Conservation (phyloP, 139 green algal genomes). For the Choricystis sp. region DNA sequence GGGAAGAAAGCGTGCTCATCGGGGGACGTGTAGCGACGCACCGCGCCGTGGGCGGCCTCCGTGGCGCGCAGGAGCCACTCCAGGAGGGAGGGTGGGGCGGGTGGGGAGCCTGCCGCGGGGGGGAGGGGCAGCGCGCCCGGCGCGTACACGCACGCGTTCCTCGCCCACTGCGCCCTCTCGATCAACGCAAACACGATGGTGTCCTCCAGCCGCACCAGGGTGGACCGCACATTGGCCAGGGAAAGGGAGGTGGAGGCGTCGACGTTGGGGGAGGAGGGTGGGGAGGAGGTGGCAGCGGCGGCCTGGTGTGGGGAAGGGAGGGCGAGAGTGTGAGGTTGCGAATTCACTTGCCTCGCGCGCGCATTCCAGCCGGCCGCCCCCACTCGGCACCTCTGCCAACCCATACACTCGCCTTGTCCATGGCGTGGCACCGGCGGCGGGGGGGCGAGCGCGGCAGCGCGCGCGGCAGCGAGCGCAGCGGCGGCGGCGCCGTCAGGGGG, state of each 20-base stretch:
- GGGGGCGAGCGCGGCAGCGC: too few species aligned
- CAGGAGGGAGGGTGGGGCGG: slow-evolving; percentile 59
- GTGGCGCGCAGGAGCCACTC: slow-evolving; percentile 85
- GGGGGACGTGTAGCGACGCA: slow-evolving; percentile 84
- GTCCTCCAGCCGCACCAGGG: slow-evolving; percentile 84
- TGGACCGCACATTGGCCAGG: slow-evolving; percentile 62
- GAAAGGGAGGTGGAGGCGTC: slow-evolving; percentile 18
- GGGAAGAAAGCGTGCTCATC: slow-evolving; percentile 93
- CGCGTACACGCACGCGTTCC: slow-evolving; percentile 70
- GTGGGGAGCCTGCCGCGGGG: slow-evolving; percentile 13
- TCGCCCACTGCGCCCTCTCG: slow-evolving; percentile 80
- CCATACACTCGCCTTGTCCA: too few species aligned
- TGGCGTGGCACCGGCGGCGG: too few species aligned
- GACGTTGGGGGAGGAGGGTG: background rate
- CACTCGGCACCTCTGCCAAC: too few species aligned
- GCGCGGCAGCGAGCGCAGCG: too few species aligned
- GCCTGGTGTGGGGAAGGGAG: too few species aligned
- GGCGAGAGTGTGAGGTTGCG: too few species aligned
- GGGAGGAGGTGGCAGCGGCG: too few species aligned
- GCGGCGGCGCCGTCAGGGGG: too few species aligned
- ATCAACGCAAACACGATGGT: slow-evolving; percentile 96
- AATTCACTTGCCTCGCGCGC: too few species aligned
- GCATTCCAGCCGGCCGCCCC: too few species aligned
- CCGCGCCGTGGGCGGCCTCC: slow-evolving; percentile 75
- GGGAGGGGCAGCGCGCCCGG: slow-evolving; percentile 50